phyloP scores from a whole-genome alignment of 805 yeast genomes.

The Suhomyces sp. region DNA sequence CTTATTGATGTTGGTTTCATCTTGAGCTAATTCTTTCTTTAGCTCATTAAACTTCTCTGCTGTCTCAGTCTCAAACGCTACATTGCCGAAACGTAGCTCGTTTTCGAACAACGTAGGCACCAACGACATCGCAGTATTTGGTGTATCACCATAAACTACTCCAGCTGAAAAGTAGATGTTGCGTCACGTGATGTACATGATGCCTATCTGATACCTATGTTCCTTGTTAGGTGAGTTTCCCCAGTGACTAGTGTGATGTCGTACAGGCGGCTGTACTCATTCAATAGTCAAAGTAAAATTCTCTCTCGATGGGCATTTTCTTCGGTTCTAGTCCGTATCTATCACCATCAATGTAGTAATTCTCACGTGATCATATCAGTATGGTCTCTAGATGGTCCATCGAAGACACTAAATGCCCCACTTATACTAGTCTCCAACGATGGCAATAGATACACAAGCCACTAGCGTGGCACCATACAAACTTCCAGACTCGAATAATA shows the following conservation, averaged over 20 bases:
- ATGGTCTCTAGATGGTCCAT: neutral
- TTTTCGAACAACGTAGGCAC: neutral
- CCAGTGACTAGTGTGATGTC: too few species aligned
- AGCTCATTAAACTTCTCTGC: neutral
- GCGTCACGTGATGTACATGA: neutral
- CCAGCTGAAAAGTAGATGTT: neutral
- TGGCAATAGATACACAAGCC: neutral
- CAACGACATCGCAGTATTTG: neutral
- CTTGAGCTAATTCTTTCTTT: conserved; percentile 5
- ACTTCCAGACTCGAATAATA: neutral
- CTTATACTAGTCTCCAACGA: neutral
- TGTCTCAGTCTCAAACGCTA: too few species aligned
- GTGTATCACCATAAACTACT: neutral
- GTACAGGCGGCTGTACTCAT: neutral
- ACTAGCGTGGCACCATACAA: conserved; percentile 1
- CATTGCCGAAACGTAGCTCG: neutral
- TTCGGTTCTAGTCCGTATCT: neutral
- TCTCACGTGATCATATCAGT: neutral
- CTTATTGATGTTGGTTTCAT: conserved; percentile 31
- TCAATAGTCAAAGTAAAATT: neutral
- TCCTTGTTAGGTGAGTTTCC: too few species aligned
- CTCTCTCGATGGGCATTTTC: neutral
- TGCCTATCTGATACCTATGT: neutral
- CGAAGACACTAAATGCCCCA: neutral
- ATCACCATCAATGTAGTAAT: neutral